Base-by-base conservation (phyloP, 129 eudicot genomes). In the Tanacetum coccineum region DNA sequence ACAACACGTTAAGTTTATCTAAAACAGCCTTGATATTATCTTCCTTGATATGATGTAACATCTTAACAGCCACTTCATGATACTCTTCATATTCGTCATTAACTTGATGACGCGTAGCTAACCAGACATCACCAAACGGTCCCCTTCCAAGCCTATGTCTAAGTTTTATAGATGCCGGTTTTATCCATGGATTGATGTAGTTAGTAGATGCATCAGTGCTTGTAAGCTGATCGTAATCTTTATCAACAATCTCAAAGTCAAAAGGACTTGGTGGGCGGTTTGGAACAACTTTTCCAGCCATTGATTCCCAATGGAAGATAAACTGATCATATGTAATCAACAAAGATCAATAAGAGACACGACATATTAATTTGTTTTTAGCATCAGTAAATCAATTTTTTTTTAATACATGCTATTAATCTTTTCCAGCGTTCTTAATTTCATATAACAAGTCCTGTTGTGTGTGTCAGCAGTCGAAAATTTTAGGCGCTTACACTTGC, bases 131-230 rank as follows among this genome's bases (percentile, higher is more conserved):
- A 60, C 98, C 98, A 74, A 88, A 88, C 1, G 80, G 82, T 44
- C 98, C 98, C 77, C 91, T 88, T 64, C 98, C 95, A 61, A 93
- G 74, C 59, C 96, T 82, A 74, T 88, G 96, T 66, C 95, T 82
- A 59, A 93, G 95, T 78, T 80, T 86, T 59, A 93, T 69, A 13
- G 87, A 76, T 3, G 83, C 66, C 7, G 98, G 92, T 66, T 93
- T 89, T 56, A 93, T 86, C 95, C 96, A 84, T 17, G 91, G 89
- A 72, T 59, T 79, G 18, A 53, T 57, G 72, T 78, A 78, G 72
- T 74, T 55, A 53, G 86, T 59, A 32, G 91, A 75, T 64, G 81
- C 79, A 56, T 57, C 73, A 52, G 62, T 72, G 58, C 72, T 69
- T 32, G 75, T 76, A 66, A 76, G 78, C 52, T 82, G 72, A 74